Percentiles rank a stretch among this genome's conserved stretches.
phyloP scores from a whole-genome alignment of 1,139 yeast genomes.

The Yamadazyma diddensiae region DNA sequence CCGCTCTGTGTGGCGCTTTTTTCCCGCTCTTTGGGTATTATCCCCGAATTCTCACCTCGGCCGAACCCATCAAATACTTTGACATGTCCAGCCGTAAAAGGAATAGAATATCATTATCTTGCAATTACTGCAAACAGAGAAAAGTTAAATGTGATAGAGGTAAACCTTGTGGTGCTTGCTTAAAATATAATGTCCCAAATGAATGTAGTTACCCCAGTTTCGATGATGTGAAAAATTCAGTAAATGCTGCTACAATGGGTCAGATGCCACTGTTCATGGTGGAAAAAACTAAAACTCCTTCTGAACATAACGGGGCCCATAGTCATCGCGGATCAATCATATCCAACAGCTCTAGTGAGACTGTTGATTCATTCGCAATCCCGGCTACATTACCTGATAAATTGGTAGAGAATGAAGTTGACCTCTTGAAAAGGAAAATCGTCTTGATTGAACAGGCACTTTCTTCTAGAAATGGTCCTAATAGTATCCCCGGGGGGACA shows the following conservation, averaged over 20 bases:
- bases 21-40: too few relatives aligned
- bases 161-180: conserved; percentile 41
- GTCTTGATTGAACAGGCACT: too few relatives aligned
- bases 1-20: too few relatives aligned
- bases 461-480: too few relatives aligned
- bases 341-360: too few relatives aligned
- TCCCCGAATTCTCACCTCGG: conserved; percentile 3
- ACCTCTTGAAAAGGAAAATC: conserved; percentile 36
- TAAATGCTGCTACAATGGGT: neutral
- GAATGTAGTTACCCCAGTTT: conserved; percentile 31
- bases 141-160: conserved; percentile 45
- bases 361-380: too few relatives aligned
- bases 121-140: conserved; percentile 39
- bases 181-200: conserved; percentile 30
- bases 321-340: too few relatives aligned
- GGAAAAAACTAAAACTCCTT: neutral
- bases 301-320: too few relatives aligned
- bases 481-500: too few relatives aligned
- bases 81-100: conserved; percentile 18
- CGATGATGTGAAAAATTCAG: conserved; percentile 1
- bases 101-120: conserved; percentile 34
- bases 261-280: conserved; percentile 16
- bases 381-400: neutral
- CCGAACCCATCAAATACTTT: neutral
- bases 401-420: conserved; percentile 16